Base-by-base conservation (phyloP, 371 early-diverging fungal genomes). In the Mortierella sp. region DNA sequence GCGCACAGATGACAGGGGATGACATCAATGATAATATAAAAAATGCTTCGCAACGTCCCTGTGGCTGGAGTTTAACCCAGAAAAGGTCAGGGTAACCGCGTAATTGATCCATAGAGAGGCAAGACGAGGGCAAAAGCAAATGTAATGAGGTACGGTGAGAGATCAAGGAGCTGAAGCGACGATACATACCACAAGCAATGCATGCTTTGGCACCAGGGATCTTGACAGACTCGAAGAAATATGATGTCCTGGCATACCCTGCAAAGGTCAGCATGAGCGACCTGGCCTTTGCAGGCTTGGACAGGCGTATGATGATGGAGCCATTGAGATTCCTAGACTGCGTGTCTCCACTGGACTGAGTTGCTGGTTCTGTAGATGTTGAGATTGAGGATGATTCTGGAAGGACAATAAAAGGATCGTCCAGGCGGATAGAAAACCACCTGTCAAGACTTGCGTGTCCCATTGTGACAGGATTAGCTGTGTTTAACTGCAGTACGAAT, bases 371-470 rank as follows among this genome's bases (percentile, higher is more conserved):
- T n/a, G 27, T 7, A 31, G 60, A 19, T 56, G 43, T 17, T 6
- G 39, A 24, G 6, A 28, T 24, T 37, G 71, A 26, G 21, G 56
- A 15, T 41, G 43, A 21, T 21, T 56, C 55, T 50, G 67, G 67
- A 26, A 63, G 51, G 39, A 63, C 19, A 23, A 59, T 44, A 19
- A 42, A 59, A 14, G 73, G 68, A 14, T 73, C 62, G 41, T 62
- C 28, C 15, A 73, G 59, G 6, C 27, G 58, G 63, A 73, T 62
- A 2, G 59, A 28, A 48, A 73, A 63, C 73, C 73, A 73, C 27
- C 30, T 28, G 30, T 64, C 61, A 32, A 61, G 1, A 12, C 64
- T 26, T 8, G 52, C 42, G 51, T 37, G 63, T 24, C 60, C 48
- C 60, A 64, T 63, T 26, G 44, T 27, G 44, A 54, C 37, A 34